phyloP scores from a whole-genome alignment of 805 yeast genomes.

The Saturnispora kantuleensis region DNA sequence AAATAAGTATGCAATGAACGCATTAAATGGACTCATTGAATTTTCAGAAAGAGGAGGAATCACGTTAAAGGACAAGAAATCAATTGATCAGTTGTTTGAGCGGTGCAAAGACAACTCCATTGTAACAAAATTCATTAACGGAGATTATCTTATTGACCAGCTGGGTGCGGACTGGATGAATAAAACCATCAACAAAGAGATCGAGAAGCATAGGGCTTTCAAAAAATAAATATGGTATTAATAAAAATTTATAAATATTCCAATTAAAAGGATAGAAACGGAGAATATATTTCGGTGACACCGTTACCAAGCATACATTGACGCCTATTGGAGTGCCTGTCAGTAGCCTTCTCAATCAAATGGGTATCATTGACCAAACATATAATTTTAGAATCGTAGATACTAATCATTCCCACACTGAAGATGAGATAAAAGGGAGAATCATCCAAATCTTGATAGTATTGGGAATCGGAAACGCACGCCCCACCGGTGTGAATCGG shows the following conservation, averaged over 20 bases:
- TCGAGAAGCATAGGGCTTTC: neutral
- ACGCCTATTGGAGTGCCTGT: neutral
- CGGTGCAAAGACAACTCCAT: conserved; percentile 2
- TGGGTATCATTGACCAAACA: conserved; percentile 9
- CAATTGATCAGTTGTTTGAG: conserved; percentile 7
- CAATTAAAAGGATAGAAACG: neutral
- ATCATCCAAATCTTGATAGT: neutral
- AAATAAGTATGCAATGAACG: conserved; percentile 13
- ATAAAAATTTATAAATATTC: neutral
- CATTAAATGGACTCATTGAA: conserved; percentile 23
- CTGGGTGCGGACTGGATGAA: conserved; percentile 2
- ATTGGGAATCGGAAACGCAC: neutral
- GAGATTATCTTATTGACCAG: conserved; percentile 1
- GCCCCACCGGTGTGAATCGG: neutral
- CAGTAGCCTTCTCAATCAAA: conserved; percentile 7
- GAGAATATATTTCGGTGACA: conserved; percentile 9
- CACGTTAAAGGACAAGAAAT: conserved; percentile 9
- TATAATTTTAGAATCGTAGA: conserved; percentile 8
- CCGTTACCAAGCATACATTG: conserved; percentile 11
- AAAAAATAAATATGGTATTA: neutral
- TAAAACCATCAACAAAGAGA: conserved; percentile 1
- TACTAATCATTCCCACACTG: conserved; percentile 4
- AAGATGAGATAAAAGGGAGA: neutral
- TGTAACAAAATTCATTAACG: conserved; percentile 4
- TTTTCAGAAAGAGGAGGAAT: conserved; percentile 21